Percentiles rank a stretch among this genome's conserved stretches.
Evolutionary conservation across 352 stramenopile species (phyloP).

Genomic region (Pythium periplocum): DNA sequence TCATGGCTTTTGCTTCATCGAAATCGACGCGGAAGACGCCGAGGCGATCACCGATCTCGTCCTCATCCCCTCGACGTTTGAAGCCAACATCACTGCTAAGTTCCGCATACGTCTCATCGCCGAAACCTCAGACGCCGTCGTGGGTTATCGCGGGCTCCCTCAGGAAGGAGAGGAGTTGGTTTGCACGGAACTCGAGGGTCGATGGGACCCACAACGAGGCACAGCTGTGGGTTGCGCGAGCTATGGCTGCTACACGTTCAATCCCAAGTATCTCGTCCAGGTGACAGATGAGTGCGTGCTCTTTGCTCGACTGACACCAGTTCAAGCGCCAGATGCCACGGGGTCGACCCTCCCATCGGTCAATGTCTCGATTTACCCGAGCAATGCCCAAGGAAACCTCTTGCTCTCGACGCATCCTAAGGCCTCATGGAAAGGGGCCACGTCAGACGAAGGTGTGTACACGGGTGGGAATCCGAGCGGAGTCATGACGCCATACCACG

Average conservation of each 20-base stretch:
- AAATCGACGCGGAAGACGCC: slow-evolving; percentile 27
- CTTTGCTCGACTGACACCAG: slow-evolving; percentile 45
- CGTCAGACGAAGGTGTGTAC: slow-evolving; percentile 56
- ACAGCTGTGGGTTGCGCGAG: slow-evolving; percentile 68
- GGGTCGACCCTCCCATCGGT: slow-evolving; percentile 29
- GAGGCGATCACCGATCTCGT: slow-evolving; percentile 36
- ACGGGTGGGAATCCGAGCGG: slow-evolving; percentile 44
- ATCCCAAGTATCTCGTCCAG: slow-evolving; percentile 70
- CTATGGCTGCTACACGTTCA: slow-evolving; percentile 81
- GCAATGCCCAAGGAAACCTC: slow-evolving; percentile 45
- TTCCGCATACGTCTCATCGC: slow-evolving; percentile 44
- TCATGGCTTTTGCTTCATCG: slow-evolving; percentile 70
- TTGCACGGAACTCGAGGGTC: slow-evolving; percentile 26
- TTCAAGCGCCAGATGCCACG: slow-evolving; percentile 16
- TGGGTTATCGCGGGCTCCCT: slow-evolving; percentile 16
- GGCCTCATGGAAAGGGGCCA: slow-evolving; percentile 39
- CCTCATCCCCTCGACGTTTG: slow-evolving; percentile 76
- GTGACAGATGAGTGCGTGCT: slow-evolving; percentile 43
- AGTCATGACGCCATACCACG: slow-evolving; percentile 32
- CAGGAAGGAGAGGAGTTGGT: slow-evolving; percentile 55
- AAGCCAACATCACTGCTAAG: slow-evolving; percentile 26
- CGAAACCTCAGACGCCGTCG: slow-evolving; percentile 9
- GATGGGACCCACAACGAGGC: slow-evolving; percentile 48
- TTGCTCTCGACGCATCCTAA: slow-evolving; percentile 59
- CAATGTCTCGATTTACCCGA: slow-evolving; percentile 73